Evolutionary conservation across 164 flowering plant genomes (phyloP).

Genomic region (Nymphaea colorata): DNA sequence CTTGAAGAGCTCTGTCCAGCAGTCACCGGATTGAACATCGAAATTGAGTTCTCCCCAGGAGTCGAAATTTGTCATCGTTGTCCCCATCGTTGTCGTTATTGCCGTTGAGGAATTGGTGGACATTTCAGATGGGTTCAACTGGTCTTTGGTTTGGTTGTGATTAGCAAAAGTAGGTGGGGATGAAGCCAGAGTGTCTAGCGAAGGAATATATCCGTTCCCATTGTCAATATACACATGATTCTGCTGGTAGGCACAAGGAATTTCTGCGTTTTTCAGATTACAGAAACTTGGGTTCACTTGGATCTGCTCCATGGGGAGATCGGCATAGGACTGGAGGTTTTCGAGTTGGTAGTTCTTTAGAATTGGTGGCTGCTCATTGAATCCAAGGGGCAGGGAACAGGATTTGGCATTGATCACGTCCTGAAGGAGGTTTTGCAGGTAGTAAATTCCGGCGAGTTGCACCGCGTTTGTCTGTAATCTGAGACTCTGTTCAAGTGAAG

Average conservation of each 20-base stretch:
- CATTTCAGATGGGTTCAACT: slow-evolving; percentile 9
- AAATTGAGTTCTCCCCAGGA: slow-evolving; percentile 16
- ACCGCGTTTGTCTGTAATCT: slow-evolving; percentile 33
- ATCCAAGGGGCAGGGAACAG: slow-evolving; percentile 6
- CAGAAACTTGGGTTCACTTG: not conserved
- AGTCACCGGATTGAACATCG: not conserved
- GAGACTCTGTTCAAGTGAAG: slow-evolving; percentile 31
- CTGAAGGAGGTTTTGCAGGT: slow-evolving; percentile 32
- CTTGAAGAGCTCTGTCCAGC: not conserved
- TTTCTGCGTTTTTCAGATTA: slow-evolving; percentile 3
- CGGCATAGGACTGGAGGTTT: slow-evolving; percentile 2
- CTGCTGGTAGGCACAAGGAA: slow-evolving; percentile 5
- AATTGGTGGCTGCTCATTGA: slow-evolving; percentile 4
- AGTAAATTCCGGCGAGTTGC: slow-evolving; percentile 33
- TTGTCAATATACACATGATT: not conserved
- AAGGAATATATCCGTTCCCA: not conserved
- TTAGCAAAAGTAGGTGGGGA: slow-evolving; percentile 7
- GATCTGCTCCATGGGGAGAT: slow-evolving; percentile 3
- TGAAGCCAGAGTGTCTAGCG: slow-evolving; percentile 1
- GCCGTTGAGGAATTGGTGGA: slow-evolving; percentile 12
- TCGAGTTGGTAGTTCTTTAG: slow-evolving; percentile 4
- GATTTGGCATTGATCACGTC: slow-evolving; percentile 16
- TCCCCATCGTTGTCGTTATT: not conserved
- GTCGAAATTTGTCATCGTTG: slow-evolving; percentile 15
- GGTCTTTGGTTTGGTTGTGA: slow-evolving; percentile 10